Base-by-base conservation (phyloP, 2,329 filamentous ascomycete species). In the Botrytis fragariae region DNA sequence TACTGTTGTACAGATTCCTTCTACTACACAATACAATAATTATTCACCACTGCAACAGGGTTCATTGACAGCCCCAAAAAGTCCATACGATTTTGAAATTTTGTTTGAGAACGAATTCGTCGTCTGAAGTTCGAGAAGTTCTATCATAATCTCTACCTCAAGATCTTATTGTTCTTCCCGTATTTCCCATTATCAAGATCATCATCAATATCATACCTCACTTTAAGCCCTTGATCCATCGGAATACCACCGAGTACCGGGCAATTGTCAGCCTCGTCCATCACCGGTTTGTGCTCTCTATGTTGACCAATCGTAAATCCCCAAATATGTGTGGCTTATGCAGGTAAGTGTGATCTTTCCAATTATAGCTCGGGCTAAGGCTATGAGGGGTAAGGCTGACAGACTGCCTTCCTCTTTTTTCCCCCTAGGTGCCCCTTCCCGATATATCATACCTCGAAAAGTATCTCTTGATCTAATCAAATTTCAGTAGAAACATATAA, bases 311-410 rank as follows among this genome's bases (percentile, higher is more conserved):
- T 57, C 48, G n/a, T 3, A 57, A 9, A 4, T 32, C 48, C 1
- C 4, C 10, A 42, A 32, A 37, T 4, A 18, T 39, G 37, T 42
- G 45, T 57, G 48, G 45, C 64, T 68, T 37, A 35, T 68, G 64
- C 64, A 68, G 64, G 65, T 57, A 0, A 57, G 29, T 29, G 35
- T 2, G 44, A 42, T 29, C 35, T 68, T 39, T 29, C 64, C 45
- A 68, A 22, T 14, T 39, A 39, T 39, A 39, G 45, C 12, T 16
- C 45, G 29, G 45, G 25, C 64, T 39, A 6, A 1, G n/a, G 7
- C 2, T 16, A 25, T 29, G 65, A 68, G 65, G 48, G 48, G 65
- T 42, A 68, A 57, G 65, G 65, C 65, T 68, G 48, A 25, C 37
- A 51, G 44, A 45, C 8, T 51, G 14, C 3, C 16, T 18, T 57